Percentiles rank a stretch among this genome's conserved stretches.
Evolutionary conservation across 768 basidiomycete genomes (phyloP).

Genomic region (Podaxis rugospora): DNA sequence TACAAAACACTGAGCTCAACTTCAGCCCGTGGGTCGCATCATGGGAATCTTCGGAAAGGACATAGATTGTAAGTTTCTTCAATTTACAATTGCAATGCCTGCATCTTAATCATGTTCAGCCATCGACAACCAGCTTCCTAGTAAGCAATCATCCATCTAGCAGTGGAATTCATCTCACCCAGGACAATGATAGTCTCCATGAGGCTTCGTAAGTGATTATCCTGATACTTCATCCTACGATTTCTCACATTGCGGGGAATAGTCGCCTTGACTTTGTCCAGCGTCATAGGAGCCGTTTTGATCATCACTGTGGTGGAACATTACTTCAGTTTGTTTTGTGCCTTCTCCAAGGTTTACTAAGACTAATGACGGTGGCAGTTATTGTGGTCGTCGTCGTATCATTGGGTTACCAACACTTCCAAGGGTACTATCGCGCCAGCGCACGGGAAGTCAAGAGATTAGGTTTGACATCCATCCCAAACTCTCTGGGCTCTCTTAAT

Average conservation of each 20-base stretch:
- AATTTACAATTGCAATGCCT: not conserved
- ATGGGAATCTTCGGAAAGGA: conserved; percentile 64
- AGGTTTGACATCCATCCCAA: conserved; percentile 18
- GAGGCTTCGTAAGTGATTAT: conserved; percentile 43
- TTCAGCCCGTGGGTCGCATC: conserved; percentile 57
- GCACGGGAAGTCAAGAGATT: conserved; percentile 66
- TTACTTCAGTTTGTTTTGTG: conserved; percentile 48
- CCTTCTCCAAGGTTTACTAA: not conserved
- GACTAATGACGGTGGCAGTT: conserved; percentile 28
- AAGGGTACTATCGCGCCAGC: conserved; percentile 64
- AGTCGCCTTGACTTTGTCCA: conserved; percentile 50
- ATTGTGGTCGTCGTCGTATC: conserved; percentile 49
- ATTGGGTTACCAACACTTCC: conserved; percentile 62
- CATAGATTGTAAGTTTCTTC: conserved; percentile 44
- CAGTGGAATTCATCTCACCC: not conserved
- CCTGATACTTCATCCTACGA: not conserved
- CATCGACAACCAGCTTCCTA: conserved; percentile 57
- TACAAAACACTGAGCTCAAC: not conserved
- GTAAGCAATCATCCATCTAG: conserved; percentile 24
- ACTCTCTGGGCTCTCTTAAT: not conserved
- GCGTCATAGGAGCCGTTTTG: conserved; percentile 45
- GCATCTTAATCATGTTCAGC: conserved; percentile 25
- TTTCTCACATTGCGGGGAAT: not conserved
- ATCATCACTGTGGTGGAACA: conserved; percentile 56
- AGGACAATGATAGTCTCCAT: conserved; percentile 39